These are phyloP conservation scores for Crithidia brevicula DNA, from an alignment of 208 protist species.

Conservation along the genomic window DNA sequence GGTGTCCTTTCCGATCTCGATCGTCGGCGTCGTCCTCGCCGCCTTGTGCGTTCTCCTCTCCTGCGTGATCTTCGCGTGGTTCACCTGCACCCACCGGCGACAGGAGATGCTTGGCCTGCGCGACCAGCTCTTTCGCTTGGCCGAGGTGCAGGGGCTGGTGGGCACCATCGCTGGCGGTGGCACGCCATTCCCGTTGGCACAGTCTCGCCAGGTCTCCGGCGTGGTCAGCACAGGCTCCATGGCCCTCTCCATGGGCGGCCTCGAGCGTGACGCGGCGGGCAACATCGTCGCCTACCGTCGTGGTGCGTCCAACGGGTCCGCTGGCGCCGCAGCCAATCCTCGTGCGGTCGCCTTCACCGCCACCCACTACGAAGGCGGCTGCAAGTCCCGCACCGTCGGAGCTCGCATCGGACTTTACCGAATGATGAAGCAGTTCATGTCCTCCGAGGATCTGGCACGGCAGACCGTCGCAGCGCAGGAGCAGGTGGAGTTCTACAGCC, in stretches of 20 bases:
- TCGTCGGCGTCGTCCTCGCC: constrained; percentile 29
- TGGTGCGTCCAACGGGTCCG: background rate
- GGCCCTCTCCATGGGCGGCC: background rate
- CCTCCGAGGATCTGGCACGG: constrained; percentile 12
- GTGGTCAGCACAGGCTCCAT: background rate
- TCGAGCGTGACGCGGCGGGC: background rate
- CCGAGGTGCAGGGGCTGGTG: constrained; percentile 6
- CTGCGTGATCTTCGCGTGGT: constrained; percentile 2
- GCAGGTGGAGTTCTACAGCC: background rate
- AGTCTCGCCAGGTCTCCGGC: constrained; percentile 4
- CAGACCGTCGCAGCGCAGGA: background rate
- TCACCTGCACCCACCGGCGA: background rate
- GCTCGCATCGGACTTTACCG: constrained; percentile 13
- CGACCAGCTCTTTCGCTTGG: constrained; percentile 15
- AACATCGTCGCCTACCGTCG: background rate
- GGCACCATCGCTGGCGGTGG: background rate
- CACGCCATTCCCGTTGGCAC: constrained; percentile 5
- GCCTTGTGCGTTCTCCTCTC: constrained; percentile 16
- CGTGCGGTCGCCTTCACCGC: background rate
- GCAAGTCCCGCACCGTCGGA: constrained; percentile 5
- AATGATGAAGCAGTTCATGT: constrained; percentile 15
- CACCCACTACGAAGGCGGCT: background rate
- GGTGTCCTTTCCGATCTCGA: constrained; percentile 24
- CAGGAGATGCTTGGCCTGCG: constrained; percentile 14
- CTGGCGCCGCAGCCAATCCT: background rate